phyloP scores from a whole-genome alignment of 371 early-diverging fungal genomes.

The Mortierella sp. region DNA sequence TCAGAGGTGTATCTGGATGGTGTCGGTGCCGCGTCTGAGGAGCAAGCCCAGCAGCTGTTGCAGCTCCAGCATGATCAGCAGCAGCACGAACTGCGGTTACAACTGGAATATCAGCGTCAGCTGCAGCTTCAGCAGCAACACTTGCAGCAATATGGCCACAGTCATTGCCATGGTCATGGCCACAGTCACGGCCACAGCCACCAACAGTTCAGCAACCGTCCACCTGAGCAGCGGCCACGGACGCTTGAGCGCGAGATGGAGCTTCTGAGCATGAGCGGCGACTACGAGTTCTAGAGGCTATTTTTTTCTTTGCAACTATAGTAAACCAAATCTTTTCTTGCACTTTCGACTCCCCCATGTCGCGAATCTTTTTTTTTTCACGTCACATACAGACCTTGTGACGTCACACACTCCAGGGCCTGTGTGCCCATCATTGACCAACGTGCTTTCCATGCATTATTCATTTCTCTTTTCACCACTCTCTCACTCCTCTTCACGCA shows the following conservation, averaged over 20 bases:
- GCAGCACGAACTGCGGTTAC: slow-evolving; percentile 13
- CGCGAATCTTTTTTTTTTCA: neutral
- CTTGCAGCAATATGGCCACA: neutral
- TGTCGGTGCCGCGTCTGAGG: slow-evolving; percentile 1
- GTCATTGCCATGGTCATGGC: neutral
- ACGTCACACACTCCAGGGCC: neutral
- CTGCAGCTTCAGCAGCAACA: slow-evolving; percentile 11
- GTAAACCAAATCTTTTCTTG: neutral
- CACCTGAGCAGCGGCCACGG: slow-evolving; percentile 31
- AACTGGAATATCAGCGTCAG: slow-evolving; percentile 19
- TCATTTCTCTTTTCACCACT: neutral
- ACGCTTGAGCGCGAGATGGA: slow-evolving; percentile 53
- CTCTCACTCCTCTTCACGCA: neutral
- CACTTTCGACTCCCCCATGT: neutral
- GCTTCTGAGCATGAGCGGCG: slow-evolving; percentile 51
- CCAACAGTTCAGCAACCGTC: slow-evolving; percentile 8
- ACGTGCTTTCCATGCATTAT: slow-evolving; percentile 11
- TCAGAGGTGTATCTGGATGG: slow-evolving; percentile 19
- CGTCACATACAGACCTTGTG: neutral
- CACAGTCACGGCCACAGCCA: slow-evolving; percentile 13
- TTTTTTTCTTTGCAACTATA: neutral
- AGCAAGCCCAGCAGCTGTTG: slow-evolving; percentile 22
- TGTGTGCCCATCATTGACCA: too few relatives aligned
- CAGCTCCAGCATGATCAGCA: slow-evolving; percentile 23
- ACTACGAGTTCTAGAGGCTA: slow-evolving; percentile 29